A percentile compares a stretch with the other conserved stretches of the same genome.
These are phyloP conservation scores for Ciborinia camelliae DNA, from an alignment of 2,329 filamentous ascomycete genomes.

Conservation along the genomic window DNA sequence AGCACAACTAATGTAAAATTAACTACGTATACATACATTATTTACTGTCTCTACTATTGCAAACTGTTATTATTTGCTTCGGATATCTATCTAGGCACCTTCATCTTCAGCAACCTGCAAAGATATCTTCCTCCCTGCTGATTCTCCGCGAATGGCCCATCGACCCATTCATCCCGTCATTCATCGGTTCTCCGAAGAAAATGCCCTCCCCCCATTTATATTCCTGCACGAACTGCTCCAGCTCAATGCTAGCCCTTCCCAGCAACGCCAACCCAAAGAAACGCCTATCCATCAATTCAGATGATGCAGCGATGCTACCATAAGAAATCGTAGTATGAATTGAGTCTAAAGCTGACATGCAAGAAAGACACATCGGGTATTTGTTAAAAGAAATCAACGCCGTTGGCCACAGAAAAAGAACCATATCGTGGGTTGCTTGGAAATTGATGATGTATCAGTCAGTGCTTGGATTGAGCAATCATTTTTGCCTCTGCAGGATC, in stretches of 20 bases:
- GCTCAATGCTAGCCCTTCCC: background rate
- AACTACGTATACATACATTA: slow-evolving; percentile 4
- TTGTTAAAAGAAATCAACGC: slow-evolving; percentile 3
- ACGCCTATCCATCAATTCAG: background rate
- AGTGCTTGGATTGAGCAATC: slow-evolving; percentile 1
- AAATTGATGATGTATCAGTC: background rate
- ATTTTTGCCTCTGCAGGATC: background rate
- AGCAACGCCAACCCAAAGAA: background rate
- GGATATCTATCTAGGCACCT: background rate
- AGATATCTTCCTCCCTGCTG: background rate
- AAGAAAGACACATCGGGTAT: slow-evolving; percentile 11
- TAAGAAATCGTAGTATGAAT: background rate
- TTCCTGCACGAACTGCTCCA: background rate
- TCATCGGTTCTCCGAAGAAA: background rate
- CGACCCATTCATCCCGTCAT: background rate
- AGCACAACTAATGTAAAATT: background rate
- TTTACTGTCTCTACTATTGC: background rate
- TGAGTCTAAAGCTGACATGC: background rate
- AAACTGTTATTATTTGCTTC: background rate
- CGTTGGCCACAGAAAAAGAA: background rate
- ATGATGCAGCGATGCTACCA: background rate
- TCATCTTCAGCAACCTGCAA: background rate
- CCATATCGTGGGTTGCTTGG: background rate
- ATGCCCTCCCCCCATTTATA: background rate
- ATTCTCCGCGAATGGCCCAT: background rate